phyloP scores from a whole-genome alignment of 192 early-diverging fungal species.

The Phlyctochytrium arcticum region DNA sequence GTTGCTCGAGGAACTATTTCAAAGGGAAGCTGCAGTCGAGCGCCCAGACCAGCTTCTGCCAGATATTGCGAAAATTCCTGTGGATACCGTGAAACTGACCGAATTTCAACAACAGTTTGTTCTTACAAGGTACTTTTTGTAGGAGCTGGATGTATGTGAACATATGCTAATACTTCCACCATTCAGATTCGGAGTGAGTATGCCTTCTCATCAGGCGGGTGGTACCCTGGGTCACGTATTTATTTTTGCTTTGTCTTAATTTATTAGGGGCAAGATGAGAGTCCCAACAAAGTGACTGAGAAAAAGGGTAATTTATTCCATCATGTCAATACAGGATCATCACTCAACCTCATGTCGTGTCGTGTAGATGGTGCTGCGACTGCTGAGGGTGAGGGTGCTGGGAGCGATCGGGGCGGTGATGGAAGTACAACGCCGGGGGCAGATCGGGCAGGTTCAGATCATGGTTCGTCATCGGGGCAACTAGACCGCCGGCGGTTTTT shows the following conservation, averaged over 20 bases:
- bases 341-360: background rate
- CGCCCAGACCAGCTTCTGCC: background rate
- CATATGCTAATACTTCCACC: too few species aligned
- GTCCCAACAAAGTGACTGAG: background rate
- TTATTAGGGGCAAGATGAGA: background rate
- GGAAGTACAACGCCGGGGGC: background rate
- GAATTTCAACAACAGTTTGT: slow-evolving; percentile 4
- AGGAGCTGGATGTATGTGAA: too few species aligned
- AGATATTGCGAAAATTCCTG: background rate
- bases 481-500: slow-evolving; percentile 1
- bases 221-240: background rate
- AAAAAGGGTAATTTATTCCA: background rate
- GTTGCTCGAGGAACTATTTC: slow-evolving; percentile 14
- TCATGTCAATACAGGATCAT: background rate
- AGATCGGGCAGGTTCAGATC: background rate
- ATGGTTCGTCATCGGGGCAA: background rate
- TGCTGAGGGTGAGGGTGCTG: background rate
- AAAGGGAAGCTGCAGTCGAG: background rate
- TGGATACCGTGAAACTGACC: background rate
- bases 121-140: slow-evolving; percentile 11
- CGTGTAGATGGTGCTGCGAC: background rate
- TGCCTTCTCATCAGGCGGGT: too few species aligned
- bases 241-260: background rate
- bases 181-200: too few species aligned
- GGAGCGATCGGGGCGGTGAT: background rate